These are phyloP conservation scores for Xylaria acuta DNA, from an alignment of 495 filamentous ascomycete genomes.

Conservation along the genomic window DNA sequence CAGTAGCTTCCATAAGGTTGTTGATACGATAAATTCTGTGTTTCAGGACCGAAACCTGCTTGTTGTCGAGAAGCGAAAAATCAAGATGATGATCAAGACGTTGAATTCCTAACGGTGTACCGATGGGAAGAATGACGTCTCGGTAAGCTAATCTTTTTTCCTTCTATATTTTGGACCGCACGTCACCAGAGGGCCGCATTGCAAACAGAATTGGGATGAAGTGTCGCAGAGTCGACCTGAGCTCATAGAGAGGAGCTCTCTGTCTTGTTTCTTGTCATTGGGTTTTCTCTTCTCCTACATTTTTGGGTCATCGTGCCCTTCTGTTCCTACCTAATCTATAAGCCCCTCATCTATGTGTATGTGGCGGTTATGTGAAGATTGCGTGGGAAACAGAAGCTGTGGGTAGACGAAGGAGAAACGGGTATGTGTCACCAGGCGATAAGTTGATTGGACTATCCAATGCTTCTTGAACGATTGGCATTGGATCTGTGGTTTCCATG, in stretches of 20 bases:
- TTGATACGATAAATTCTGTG: slow-evolving; percentile 71
- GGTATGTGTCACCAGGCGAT: not conserved
- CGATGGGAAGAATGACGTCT: not conserved
- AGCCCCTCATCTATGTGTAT: not conserved
- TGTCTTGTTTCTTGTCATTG: not conserved
- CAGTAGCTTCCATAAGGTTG: slow-evolving; percentile 79
- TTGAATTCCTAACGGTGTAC: slow-evolving; percentile 44
- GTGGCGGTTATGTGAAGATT: not conserved
- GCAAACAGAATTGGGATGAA: not conserved
- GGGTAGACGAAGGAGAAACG: not conserved
- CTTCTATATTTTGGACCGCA: not conserved
- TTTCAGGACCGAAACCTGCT: slow-evolving; percentile 66
- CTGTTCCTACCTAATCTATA: not conserved
- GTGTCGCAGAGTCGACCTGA: not conserved
- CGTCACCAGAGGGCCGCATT: not conserved
- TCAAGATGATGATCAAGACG: slow-evolving; percentile 71
- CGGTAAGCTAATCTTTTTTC: not conserved
- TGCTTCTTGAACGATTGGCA: slow-evolving; percentile 20
- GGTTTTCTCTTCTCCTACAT: not conserved
- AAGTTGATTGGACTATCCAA: slow-evolving; percentile 22
- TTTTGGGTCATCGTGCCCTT: not conserved
- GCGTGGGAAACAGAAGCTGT: not conserved
- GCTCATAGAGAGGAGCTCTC: not conserved
- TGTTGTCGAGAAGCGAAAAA: slow-evolving; percentile 70
- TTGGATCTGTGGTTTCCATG: slow-evolving; percentile 7